Conservation (phyloP, 345 rosid genomes). For the Boechera divaricarpa region DNA sequence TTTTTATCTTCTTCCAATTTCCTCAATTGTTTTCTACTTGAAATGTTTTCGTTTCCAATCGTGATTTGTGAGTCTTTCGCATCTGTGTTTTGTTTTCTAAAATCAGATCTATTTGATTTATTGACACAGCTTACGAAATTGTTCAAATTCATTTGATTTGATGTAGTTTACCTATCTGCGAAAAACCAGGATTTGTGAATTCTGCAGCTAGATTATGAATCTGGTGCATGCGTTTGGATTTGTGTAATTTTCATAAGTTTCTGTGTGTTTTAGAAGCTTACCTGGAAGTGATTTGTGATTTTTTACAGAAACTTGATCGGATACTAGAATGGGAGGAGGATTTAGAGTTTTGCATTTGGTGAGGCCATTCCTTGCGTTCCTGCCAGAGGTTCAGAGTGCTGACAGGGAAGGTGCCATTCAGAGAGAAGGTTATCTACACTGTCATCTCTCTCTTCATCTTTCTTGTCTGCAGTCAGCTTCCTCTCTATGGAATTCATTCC, state of each 20-base stretch:
- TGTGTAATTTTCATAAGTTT: background rate
- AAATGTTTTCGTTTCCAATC: conserved; percentile 5
- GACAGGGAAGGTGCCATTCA: conserved; percentile 73
- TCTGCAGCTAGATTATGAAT: conserved; percentile 22
- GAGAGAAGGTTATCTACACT: conserved; percentile 70
- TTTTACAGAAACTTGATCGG: conserved; percentile 26
- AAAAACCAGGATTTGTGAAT: conserved; percentile 10
- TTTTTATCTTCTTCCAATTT: background rate
- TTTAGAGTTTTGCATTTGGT: conserved; percentile 71
- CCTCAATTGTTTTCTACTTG: conserved; percentile 3
- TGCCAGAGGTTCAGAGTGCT: conserved; percentile 71
- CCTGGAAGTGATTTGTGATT: background rate
- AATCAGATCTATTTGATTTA: conserved; percentile 17
- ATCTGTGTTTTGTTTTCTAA: background rate
- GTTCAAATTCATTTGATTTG: conserved; percentile 17
- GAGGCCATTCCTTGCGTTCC: conserved; percentile 63
- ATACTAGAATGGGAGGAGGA: conserved; percentile 68
- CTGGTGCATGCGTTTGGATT: conserved; percentile 5
- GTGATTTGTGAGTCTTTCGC: conserved; percentile 31
- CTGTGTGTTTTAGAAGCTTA: background rate
- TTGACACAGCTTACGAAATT: background rate
- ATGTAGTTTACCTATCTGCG: background rate
- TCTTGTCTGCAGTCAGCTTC: conserved; percentile 77
- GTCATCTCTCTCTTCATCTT: conserved; percentile 66
- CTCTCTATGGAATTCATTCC: conserved; percentile 74